These are phyloP conservation scores for Colletotrichum graminicola DNA, from an alignment of 2,329 filamentous ascomycete genomes.

Conservation along the genomic window DNA sequence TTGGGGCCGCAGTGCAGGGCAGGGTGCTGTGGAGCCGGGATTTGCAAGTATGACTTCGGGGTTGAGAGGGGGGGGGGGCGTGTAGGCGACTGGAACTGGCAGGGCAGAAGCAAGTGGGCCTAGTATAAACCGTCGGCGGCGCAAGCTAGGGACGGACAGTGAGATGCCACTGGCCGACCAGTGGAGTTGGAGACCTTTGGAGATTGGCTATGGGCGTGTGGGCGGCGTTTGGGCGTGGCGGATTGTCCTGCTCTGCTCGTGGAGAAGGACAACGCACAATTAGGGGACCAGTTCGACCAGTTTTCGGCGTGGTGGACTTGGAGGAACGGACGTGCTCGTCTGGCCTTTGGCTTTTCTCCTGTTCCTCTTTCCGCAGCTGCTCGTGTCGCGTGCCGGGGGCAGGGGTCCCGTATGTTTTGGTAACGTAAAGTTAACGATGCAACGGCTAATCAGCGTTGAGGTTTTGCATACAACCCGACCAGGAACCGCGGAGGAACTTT, in stretches of 20 bases:
- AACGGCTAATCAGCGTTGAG: slow-evolving; percentile 38
- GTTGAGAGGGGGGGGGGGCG: neutral
- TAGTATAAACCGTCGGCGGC: slow-evolving; percentile 13
- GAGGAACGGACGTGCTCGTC: slow-evolving; percentile 41
- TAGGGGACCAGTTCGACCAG: slow-evolving; percentile 39
- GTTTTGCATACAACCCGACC: slow-evolving; percentile 24
- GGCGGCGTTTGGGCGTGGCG: slow-evolving; percentile 14
- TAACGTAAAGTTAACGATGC: slow-evolving; percentile 39
- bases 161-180: slow-evolving; percentile 14
- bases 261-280: slow-evolving; percentile 23
- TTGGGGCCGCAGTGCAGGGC: slow-evolving; percentile 24
- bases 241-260: slow-evolving; percentile 1
- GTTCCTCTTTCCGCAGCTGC: slow-evolving; percentile 1
- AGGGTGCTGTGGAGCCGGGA: slow-evolving; percentile 8
- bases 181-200: slow-evolving; percentile 16
- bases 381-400: slow-evolving; percentile 36
- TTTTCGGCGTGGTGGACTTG: slow-evolving; percentile 15
- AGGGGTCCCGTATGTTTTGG: slow-evolving; percentile 38
- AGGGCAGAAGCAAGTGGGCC: slow-evolving; percentile 18
- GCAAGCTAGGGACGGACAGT: slow-evolving; percentile 27
- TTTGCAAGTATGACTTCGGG: neutral
- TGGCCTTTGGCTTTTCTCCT: slow-evolving; percentile 29
- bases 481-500: slow-evolving; percentile 29
- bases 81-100: slow-evolving; percentile 5
- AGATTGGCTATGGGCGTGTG: slow-evolving; percentile 1